phyloP scores from a whole-genome alignment of 2,329 filamentous ascomycete genomes.

The Diaporthe citrichinensis region DNA sequence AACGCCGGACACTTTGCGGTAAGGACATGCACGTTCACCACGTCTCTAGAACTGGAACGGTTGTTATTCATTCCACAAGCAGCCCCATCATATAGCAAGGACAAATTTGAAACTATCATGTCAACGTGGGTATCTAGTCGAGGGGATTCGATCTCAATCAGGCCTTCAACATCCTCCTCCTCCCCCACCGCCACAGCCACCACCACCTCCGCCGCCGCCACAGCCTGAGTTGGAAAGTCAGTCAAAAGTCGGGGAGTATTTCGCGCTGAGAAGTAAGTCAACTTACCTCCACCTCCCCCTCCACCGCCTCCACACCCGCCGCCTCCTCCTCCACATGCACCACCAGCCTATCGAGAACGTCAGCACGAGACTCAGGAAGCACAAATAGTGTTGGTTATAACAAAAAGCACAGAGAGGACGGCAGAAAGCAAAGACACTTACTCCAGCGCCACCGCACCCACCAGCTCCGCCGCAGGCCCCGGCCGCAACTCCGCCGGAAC shows the following conservation, averaged over 20 bases:
- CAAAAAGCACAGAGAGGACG: not conserved
- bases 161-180: not conserved
- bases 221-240: not conserved
- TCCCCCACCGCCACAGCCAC: not conserved
- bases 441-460: slow-evolving; percentile 49
- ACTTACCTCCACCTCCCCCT: slow-evolving; percentile 43
- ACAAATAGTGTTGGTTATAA: not conserved
- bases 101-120: not conserved
- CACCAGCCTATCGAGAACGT: slow-evolving; percentile 29
- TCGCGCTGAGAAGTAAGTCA: not conserved
- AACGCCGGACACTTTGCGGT: no score
- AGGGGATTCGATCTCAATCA: not conserved
- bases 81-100: not conserved
- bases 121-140: not conserved
- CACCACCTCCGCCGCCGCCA: not conserved
- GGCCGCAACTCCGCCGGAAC: slow-evolving; percentile 59
- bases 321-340: not conserved
- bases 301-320: slow-evolving; percentile 39
- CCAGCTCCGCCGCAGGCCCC: slow-evolving; percentile 61
- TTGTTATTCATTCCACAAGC: not conserved
- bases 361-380: slow-evolving; percentile 1
- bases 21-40: not conserved
- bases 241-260: no score
- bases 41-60: no score
- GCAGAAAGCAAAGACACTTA: slow-evolving; percentile 36